phyloP scores from a whole-genome alignment of 495 filamentous ascomycete species.

The Peziza echinospora region DNA sequence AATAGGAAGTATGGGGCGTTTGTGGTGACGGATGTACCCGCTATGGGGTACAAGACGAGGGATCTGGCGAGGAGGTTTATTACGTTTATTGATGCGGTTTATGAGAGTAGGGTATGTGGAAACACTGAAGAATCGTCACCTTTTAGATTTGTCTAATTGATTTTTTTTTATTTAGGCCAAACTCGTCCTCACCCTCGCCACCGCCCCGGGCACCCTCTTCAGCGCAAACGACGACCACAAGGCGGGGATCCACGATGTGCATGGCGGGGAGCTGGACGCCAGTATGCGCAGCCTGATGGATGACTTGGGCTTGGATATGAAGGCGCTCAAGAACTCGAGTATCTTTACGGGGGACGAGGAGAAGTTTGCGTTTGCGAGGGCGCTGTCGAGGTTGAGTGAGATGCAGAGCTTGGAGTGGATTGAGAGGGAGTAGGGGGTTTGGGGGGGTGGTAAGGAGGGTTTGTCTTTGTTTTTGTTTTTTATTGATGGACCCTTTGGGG shows the following conservation, averaged over 20 bases:
- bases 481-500: neutral
- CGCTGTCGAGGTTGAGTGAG: conserved; percentile 61
- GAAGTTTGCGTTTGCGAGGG: conserved; percentile 82
- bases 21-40: conserved; percentile 72
- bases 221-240: conserved; percentile 57
- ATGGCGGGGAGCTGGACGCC: conserved; percentile 44
- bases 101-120: conserved; percentile 42
- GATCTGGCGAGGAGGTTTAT: conserved; percentile 87
- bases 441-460: neutral
- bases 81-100: conserved; percentile 90
- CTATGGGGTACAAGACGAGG: conserved; percentile 68
- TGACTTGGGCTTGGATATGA: conserved; percentile 70
- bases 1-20: conserved; percentile 81
- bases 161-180: conserved; percentile 41
- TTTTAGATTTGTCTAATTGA: neutral
- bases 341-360: conserved; percentile 94
- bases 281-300: conserved; percentile 85
- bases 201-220: conserved; percentile 69
- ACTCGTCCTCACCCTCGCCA: conserved; percentile 72
- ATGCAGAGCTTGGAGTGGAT: conserved; percentile 95
- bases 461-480: neutral
- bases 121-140: neutral
- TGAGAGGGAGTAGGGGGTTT: conserved; percentile 35
- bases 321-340: conserved; percentile 59
- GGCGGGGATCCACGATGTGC: conserved; percentile 24